Evolutionary conservation across 2,329 filamentous ascomycete genomes (phyloP), one percentile per base, ranked within the genome.

Genomic region (Aspergillus ruber): DNA sequence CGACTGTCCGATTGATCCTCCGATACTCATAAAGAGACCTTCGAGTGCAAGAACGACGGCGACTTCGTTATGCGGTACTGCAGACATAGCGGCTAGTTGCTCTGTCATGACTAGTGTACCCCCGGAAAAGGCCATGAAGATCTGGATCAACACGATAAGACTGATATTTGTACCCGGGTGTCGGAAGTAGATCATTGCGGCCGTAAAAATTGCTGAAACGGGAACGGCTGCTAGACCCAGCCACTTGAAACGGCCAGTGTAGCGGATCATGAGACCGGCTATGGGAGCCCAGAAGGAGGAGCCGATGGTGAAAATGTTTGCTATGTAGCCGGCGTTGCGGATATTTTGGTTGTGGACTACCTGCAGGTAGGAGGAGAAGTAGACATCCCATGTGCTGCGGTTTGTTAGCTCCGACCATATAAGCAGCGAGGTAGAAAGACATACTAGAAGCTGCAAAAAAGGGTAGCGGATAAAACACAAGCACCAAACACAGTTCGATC

Each of bases 221-320:
- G 76, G 75, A 1, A 78, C 60, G n/a, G 71, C 77, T 39, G 74
- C 71, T 55, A 66, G 71, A 3, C 73, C 69, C 3, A 75, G 51
- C 50, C 64, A 73, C 62, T 79, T 80, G 67, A 78, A 77, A 18
- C 67, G 71, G 8, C 74, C 73, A 2, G 70, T 76, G 18, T 54
- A 57, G 25, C 72, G 72, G 50, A 81, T 76, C 20, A 71, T 49
- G 15, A 76, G 60, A 3, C 77, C 78, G 9, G 78, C 65, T 59
- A 75, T 73, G 46, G 83, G 69, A 5, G 77, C 74, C 59, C 76
- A 73, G 10, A 84, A 61, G 47, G 78, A 80, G 20, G 74, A 75
- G 15, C 71, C 73, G 53, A 77, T 76, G 63, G 78, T 56, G 46
- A 66, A 81, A 52, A 69, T 68, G 50, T 74, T 72, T 73, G 75